Evolutionary conservation across 345 rosid genomes (phyloP), one percentile per base, ranked within the genome.

Genomic region (Moricandia moricandioides): DNA sequence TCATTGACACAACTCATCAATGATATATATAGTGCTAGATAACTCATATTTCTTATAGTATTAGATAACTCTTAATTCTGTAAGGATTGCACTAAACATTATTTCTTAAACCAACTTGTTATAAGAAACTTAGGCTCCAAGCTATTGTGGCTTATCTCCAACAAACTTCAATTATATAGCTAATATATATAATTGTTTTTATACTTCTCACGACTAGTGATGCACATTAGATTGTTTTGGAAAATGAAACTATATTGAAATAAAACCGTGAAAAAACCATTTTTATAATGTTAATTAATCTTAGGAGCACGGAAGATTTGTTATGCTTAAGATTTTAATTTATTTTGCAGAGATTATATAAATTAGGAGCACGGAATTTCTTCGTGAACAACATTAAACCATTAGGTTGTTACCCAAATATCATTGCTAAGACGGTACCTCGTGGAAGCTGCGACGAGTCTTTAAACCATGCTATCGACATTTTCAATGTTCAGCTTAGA

Each of bases 321-420:
- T 29, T 57, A 4, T 17, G 21, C 45, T 43, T 34, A 47, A 47
- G 2, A n/a, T 8, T 54, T 54, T 21, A 21, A 54, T 21, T 54
- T 54, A 21, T 8, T 47, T 21, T 54, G 34, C 27, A 78, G 81
- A 78, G 66, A 37, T 51, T 78, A 13, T 55, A 77, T 59, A 14
- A 51, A 18, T 66, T 57, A 72, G 77, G 81, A 72, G 73, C 81
- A 45, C 68, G 72, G 8, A 78, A 72, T 1, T 71, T 78, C 45
- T 72, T 78, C 47, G 45, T 78, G 37, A 71, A 78, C 30, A 72
- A 72, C 64, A 66, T 72, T 8, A 65, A 63, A 51, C 81, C 81
- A 49, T 8, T 66, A 58, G 81, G 81, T 13, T 78, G 81, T 35
- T 71, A 71, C 47, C 77, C 81, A 43, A 59, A 58, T 45, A 60